phyloP scores from a whole-genome alignment of 768 basidiomycete species.

The Mycena vulgaris region DNA sequence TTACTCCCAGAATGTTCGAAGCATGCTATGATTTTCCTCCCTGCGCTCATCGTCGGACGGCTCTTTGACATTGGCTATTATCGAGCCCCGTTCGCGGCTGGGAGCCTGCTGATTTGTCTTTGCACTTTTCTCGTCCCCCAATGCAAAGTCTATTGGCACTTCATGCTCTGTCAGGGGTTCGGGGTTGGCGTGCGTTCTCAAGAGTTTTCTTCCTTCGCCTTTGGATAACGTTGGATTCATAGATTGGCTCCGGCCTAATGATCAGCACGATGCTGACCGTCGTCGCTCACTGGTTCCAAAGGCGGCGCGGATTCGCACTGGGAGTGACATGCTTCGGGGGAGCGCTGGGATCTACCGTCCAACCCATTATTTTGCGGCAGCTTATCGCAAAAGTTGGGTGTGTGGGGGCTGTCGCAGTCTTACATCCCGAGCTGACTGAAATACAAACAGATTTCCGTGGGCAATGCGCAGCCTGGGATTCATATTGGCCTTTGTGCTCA shows the following conservation, averaged over 20 bases:
- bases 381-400: conserved; percentile 61
- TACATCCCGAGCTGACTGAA: not conserved
- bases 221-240: not conserved
- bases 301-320: conserved; percentile 58
- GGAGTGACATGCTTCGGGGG: conserved; percentile 63
- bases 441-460: conserved; percentile 63
- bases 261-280: conserved; percentile 59
- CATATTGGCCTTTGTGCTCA: conserved; percentile 56
- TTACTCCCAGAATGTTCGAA: not conserved
- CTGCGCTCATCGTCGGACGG: conserved; percentile 22
- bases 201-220: not conserved
- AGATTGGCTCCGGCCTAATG: conserved; percentile 54
- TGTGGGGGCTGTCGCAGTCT: conserved; percentile 26
- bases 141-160: conserved; percentile 72
- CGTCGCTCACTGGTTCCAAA: conserved; percentile 66
- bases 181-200: conserved; percentile 62
- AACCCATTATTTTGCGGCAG: conserved; percentile 61
- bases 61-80: conserved; percentile 70
- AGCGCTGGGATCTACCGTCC: conserved; percentile 61
- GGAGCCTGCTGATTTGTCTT: conserved; percentile 57
- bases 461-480: conserved; percentile 67
- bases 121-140: conserved; percentile 65
- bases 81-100: conserved; percentile 55
- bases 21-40: conserved; percentile 24
- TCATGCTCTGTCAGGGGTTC: conserved; percentile 70